Evolutionary conservation across 192 early-diverging fungal genomes (phyloP).

Genomic region (Lunasporangiospora selenospora): DNA sequence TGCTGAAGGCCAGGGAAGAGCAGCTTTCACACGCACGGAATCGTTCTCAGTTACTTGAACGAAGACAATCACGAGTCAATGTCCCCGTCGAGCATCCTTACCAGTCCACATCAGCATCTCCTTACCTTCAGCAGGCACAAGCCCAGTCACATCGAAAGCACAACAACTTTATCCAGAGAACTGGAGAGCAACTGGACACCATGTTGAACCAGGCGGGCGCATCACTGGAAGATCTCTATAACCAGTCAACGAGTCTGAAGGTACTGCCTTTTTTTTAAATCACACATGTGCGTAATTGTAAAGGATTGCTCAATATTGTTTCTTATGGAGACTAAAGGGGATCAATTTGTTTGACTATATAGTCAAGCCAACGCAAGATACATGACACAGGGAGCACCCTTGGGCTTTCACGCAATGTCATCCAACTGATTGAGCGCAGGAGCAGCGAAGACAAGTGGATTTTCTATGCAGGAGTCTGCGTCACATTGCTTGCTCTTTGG

Average conservation of each 20-base stretch:
- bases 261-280: too few species aligned
- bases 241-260: slow-evolving; percentile 63
- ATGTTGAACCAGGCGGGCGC: slow-evolving; percentile 59
- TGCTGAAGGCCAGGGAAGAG: slow-evolving; percentile 55
- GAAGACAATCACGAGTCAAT: slow-evolving; percentile 46
- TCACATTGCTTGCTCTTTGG: slow-evolving; percentile 61
- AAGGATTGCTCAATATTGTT: too few species aligned
- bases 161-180: slow-evolving; percentile 52
- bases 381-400: slow-evolving; percentile 64
- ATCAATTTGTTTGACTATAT: slow-evolving; percentile 4
- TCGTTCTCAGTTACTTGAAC: slow-evolving; percentile 53
- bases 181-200: slow-evolving; percentile 58
- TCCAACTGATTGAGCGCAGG: slow-evolving; percentile 63
- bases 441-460: slow-evolving; percentile 67
- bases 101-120: slow-evolving; percentile 52
- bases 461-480: slow-evolving; percentile 56
- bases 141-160: slow-evolving; percentile 56
- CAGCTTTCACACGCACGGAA: slow-evolving; percentile 52
- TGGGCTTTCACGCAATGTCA: slow-evolving; percentile 64
- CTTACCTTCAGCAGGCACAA: slow-evolving; percentile 49
- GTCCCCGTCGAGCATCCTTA: slow-evolving; percentile 43
- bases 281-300: too few species aligned
- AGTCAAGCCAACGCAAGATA: slow-evolving; percentile 64
- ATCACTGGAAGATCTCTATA: slow-evolving; percentile 57
- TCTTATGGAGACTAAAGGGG: background rate